phyloP scores from a whole-genome alignment of 352 stramenopile genomes.

The Pythium dissotocum region DNA sequence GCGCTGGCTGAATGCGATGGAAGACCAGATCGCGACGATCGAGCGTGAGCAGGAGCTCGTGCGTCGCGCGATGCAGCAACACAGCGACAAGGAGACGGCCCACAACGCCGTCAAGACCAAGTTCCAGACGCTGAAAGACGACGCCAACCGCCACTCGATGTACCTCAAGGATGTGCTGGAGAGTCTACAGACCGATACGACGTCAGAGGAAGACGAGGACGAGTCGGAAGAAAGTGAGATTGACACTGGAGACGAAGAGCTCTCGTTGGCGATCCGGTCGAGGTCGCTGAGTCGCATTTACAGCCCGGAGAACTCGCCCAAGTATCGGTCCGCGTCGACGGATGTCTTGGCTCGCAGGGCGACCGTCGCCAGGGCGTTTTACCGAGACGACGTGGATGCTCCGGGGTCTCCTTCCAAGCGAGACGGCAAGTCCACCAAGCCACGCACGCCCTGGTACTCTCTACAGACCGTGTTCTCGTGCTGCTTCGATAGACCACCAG shows the following conservation, averaged over 20 bases:
- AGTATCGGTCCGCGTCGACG: constrained; percentile 33
- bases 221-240: neutral
- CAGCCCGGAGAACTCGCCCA: constrained; percentile 71
- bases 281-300: constrained; percentile 36
- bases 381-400: constrained; percentile 4
- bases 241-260: constrained; percentile 1
- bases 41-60: constrained; percentile 41
- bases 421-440: constrained; percentile 12
- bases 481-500: constrained; percentile 29
- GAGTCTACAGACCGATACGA: constrained; percentile 22
- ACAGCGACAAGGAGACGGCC: constrained; percentile 39
- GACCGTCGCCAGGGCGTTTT: neutral
- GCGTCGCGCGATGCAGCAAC: constrained; percentile 35
- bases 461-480: constrained; percentile 26
- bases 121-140: constrained; percentile 41
- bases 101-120: constrained; percentile 55
- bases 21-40: constrained; percentile 45
- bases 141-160: constrained; percentile 50
- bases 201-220: constrained; percentile 30
- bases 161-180: constrained; percentile 52
- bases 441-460: constrained; percentile 29
- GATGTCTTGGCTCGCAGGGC: neutral
- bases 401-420: constrained; percentile 17
- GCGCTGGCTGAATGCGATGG: constrained; percentile 65
- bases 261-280: constrained; percentile 3